Evolutionary conservation across 768 basidiomycete genomes (phyloP).

Genomic region (Boletus reticuloceps): DNA sequence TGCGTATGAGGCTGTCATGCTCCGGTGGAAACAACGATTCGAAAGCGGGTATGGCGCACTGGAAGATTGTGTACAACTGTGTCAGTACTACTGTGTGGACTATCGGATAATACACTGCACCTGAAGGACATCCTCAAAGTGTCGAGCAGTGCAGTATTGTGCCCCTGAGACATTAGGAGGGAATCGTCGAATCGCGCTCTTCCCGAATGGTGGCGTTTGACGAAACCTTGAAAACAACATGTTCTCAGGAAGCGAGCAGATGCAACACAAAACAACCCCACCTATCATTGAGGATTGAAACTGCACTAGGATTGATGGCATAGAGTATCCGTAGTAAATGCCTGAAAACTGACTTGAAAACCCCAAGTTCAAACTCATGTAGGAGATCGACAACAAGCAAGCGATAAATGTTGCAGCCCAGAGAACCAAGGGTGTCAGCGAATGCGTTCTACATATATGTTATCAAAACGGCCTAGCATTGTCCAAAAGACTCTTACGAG

Average conservation of each 20-base stretch:
- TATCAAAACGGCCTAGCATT: neutral
- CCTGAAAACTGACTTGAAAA: neutral
- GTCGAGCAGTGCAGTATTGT: conserved; percentile 35
- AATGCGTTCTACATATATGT: neutral
- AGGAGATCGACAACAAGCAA: neutral
- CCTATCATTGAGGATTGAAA: conserved; percentile 2
- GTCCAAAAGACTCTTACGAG: neutral
- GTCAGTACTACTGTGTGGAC: too few species aligned
- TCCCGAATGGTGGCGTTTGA: conserved; percentile 21
- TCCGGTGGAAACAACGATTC: conserved; percentile 28
- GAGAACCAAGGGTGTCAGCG: neutral
- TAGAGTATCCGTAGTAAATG: neutral
- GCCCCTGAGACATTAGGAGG: conserved; percentile 32
- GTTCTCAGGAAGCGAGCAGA: too few species aligned
- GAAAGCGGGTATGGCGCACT: conserved; percentile 33
- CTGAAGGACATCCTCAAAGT: conserved; percentile 46
- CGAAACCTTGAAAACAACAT: conserved; percentile 8
- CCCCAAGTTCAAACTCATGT: conserved; percentile 34
- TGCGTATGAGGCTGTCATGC: conserved; percentile 18
- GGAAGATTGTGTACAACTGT: neutral
- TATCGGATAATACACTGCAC: conserved; percentile 8
- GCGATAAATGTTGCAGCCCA: neutral
- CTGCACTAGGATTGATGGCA: neutral
- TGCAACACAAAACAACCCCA: neutral
- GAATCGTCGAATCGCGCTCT: conserved; percentile 34